These are phyloP conservation scores for Dactylellina leptospora DNA, from an alignment of 2,329 filamentous ascomycete genomes.

Conservation along the genomic window DNA sequence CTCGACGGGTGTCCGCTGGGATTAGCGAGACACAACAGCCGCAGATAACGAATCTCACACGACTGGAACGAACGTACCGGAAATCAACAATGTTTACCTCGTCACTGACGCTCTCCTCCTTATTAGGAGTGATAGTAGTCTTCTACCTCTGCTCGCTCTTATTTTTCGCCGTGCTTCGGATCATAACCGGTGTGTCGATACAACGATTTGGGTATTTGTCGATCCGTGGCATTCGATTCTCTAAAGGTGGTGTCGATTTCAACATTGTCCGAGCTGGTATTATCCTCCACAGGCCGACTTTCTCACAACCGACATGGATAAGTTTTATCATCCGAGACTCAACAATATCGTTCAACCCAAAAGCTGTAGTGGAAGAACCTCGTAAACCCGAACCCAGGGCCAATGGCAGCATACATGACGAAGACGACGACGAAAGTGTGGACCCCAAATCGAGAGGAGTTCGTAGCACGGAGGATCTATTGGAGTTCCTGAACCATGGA, in stretches of 20 bases:
- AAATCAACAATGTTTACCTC: slow-evolving; percentile 42
- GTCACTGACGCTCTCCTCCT: slow-evolving; percentile 67
- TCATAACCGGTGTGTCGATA: slow-evolving; percentile 92
- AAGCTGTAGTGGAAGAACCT: slow-evolving; percentile 7
- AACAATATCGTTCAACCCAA: slow-evolving; percentile 79
- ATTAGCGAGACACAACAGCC: slow-evolving; percentile 4
- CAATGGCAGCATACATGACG: slow-evolving; percentile 30
- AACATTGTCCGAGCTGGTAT: slow-evolving; percentile 89
- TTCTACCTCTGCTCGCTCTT: slow-evolving; percentile 92
- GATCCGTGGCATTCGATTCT: slow-evolving; percentile 87
- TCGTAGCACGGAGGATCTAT: slow-evolving; percentile 54
- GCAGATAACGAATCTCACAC: slow-evolving; percentile 17
- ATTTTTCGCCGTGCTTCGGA: slow-evolving; percentile 88
- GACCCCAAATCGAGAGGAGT: slow-evolving; percentile 28
- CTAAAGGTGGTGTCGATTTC: slow-evolving; percentile 85
- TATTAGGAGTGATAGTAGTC: slow-evolving; percentile 84
- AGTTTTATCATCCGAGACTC: slow-evolving; percentile 88
- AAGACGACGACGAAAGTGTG: slow-evolving; percentile 53
- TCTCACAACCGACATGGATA: slow-evolving; percentile 95
- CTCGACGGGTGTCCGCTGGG: slow-evolving; percentile 20
- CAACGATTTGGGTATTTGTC: slow-evolving; percentile 94
- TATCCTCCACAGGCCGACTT: slow-evolving; percentile 89
- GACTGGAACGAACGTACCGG: neutral
- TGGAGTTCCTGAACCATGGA: slow-evolving; percentile 52
- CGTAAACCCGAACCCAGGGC: slow-evolving; percentile 54